Base-by-base conservation (phyloP, 176 grass and related monocot species). In the Bromus sterilis region DNA sequence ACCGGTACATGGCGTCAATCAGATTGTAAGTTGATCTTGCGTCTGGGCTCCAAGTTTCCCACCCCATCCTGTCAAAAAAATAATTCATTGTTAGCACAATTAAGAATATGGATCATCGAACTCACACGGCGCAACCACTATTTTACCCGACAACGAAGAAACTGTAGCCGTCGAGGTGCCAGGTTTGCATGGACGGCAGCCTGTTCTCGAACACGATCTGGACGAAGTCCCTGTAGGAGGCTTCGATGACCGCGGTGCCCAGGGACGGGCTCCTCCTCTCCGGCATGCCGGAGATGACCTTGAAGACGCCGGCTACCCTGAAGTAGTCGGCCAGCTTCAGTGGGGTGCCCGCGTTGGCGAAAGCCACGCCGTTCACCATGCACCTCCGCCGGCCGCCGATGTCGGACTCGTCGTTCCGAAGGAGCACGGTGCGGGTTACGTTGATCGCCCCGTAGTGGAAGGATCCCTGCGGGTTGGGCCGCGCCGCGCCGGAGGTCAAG, bases 401-500 rank as follows among this genome's bases (percentile, higher is more conserved):
- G 57, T 79, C 6, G 4, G 80, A 31, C 9, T 70, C 90, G 28
- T 64, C 89, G 79, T 89, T 96, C n/a, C 51, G 49, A 56, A 96
- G 59, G 9, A 86, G 28, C 2, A 93, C 1, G 2, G 88, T n/a
- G n/a, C n/a, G n/a, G n/a, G n/a, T n/a, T n/a, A n/a, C n/a, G n/a
- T 77, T 9, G 85, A 96, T 93, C 14, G n/a, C 71, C 12, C 93
- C 93, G 81, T 96, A 96, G 55, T 78, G 90, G 80, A 89, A 96
- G 5, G 93, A 91, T 3, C 90, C 93, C 86, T 96, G 90, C 34
- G 93, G 93, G 71, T 93, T 96, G n/a, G 90, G 93, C 71, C 90
- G 53, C 21, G 93, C 90, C 23, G 90, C 93, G 85, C 85, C 87
- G 39, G 85, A 81, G 58, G 90, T 96, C 49, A 96, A 28, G 85